Percentiles rank a stretch among this genome's conserved stretches.
These are phyloP conservation scores for Trichomonas vaginalis DNA, from an alignment of 208 protist species.

Conservation along the genomic window DNA sequence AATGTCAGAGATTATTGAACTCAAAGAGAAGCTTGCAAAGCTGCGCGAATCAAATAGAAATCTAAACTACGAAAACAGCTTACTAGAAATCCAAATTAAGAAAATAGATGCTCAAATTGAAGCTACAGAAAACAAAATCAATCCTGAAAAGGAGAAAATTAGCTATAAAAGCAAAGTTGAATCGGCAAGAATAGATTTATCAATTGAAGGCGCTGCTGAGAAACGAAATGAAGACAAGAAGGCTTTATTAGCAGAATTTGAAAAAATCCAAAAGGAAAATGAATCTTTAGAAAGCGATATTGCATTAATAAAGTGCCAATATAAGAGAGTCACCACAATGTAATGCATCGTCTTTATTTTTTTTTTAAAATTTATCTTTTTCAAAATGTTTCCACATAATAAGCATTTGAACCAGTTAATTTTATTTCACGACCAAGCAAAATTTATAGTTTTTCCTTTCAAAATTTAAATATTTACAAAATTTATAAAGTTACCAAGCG, in stretches of 20 bases:
- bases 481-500: too few relatives aligned
- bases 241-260: neutral
- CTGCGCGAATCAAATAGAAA: neutral
- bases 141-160: neutral
- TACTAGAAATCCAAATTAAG: neutral
- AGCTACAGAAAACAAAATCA: neutral
- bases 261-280: neutral
- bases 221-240: neutral
- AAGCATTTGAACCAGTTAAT: too few relatives aligned
- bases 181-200: neutral
- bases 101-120: neutral
- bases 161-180: neutral
- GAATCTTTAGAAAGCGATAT: neutral
- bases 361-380: too few relatives aligned
- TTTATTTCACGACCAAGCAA: too few relatives aligned
- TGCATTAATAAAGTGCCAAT: neutral
- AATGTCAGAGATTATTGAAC: neutral
- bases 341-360: too few relatives aligned
- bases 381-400: too few relatives aligned
- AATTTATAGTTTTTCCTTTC: too few relatives aligned
- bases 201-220: neutral
- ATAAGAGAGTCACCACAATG: neutral
- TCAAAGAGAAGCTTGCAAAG: neutral
- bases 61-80: neutral
- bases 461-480: too few relatives aligned